Evolutionary conservation across 1,139 yeast species (phyloP), one percentile per base, ranked within the genome.

Genomic region (Chernovozyma sophiae-reginae): DNA sequence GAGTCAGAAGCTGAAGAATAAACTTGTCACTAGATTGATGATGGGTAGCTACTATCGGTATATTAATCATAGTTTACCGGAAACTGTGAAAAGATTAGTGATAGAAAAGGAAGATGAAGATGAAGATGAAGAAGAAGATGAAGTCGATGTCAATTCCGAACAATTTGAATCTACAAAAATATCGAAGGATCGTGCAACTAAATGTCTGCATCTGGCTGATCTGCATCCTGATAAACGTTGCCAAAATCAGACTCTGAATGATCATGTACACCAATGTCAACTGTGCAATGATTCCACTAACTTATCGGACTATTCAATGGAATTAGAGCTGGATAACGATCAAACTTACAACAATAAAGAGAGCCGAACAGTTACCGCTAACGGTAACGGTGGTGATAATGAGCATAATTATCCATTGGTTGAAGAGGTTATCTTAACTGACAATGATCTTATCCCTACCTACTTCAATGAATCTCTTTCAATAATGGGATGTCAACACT

Each of bases 401-500:
- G n/a, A n/a, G n/a, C n/a, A n/a, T n/a, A n/a, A n/a, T n/a, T n/a
- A n/a, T n/a, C n/a, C n/a, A n/a, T n/a, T n/a, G n/a, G n/a, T n/a
- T n/a, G 25, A 26, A 6, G 29, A 26, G 12, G 29, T 16, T 7
- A 7, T 67, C 2, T 58, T 80, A 1, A 67, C 77, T 0, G 74
- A 65, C 12, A 52, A 57, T 13, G 90, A 84, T 48, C 65, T 37
- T 15, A 24, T 29, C 11, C 40, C 40, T 3, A 27, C 40, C 10
- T 37, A 34, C 22, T 18, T 17, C 19, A 22, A 36, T 39, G 57
- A 59, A 22, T 58, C 56, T 3, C 60, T 62, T 4, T 62, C 65
- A 2, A 64, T 75, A 3, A 56, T 81, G 24, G 97, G 97, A 2
- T 90, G 97, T 56, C 63, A 63, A 18, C 97, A 90, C 59, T 90